Percentiles rank a stretch among this genome's conserved stretches.
These are phyloP conservation scores for Stagonosporopsis chrysanthemi DNA, from an alignment of 2,329 filamentous ascomycete genomes.

Conservation along the genomic window DNA sequence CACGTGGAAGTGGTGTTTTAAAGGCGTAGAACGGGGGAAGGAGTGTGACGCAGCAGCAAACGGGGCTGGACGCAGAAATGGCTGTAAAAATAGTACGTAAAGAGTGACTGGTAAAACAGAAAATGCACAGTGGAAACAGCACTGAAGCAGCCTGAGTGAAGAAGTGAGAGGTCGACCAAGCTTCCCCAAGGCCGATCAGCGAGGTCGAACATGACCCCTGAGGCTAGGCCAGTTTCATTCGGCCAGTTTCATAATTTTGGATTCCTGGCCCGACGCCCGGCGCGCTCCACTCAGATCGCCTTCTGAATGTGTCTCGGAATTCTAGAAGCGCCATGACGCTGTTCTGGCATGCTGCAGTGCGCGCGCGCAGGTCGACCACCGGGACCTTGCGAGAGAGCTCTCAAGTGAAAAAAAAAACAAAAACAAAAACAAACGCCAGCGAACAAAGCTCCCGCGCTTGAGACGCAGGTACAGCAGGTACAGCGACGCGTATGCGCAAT, in stretches of 20 bases:
- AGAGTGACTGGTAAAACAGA: constrained; percentile 43
- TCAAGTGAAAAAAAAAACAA: background rate
- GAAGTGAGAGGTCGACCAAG: constrained; percentile 36
- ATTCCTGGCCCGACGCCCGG: constrained; percentile 15
- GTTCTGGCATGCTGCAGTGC: constrained; percentile 12
- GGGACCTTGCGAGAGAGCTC: constrained; percentile 1
- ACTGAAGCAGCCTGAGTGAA: constrained; percentile 45
- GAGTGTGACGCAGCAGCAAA: constrained; percentile 39
- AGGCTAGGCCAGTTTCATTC: constrained; percentile 29
- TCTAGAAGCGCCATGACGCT: constrained; percentile 14
- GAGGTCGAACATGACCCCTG: constrained; percentile 32
- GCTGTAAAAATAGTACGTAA: constrained; percentile 34
- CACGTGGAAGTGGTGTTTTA: constrained; percentile 24
- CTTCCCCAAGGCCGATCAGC: constrained; percentile 36
- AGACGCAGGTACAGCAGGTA: constrained; percentile 25
- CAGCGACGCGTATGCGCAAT: constrained; percentile 20
- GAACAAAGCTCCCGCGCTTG: constrained; percentile 12
- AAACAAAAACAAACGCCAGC: constrained; percentile 1
- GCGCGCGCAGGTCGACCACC: background rate
- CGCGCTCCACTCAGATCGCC: constrained; percentile 14
- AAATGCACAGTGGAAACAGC: constrained; percentile 40
- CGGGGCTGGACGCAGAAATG: constrained; percentile 26
- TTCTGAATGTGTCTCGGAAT: constrained; percentile 16
- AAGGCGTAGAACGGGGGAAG: constrained; percentile 23
- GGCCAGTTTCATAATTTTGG: constrained; percentile 31